Percentiles rank a stretch among this genome's conserved stretches.
phyloP scores from a whole-genome alignment of 2,329 filamentous ascomycete genomes.

The Calonectria pauciramosa region DNA sequence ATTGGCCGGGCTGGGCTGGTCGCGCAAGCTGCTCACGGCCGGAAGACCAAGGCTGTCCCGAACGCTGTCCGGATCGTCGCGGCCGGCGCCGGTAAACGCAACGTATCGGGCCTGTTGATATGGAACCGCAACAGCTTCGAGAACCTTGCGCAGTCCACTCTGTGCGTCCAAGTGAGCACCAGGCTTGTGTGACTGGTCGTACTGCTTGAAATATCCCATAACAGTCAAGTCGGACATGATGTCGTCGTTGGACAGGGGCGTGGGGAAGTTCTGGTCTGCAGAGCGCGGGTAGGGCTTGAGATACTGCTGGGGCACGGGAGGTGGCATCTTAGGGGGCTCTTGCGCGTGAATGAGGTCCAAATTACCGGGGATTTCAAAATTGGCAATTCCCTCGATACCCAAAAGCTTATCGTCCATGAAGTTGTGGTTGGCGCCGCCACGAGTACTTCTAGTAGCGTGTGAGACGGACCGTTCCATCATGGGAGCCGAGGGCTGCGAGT shows the following conservation, averaged over 20 bases:
- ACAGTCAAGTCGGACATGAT: slow-evolving; percentile 68
- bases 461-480: slow-evolving; percentile 75
- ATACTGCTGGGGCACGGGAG: slow-evolving; percentile 69
- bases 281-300: slow-evolving; percentile 69
- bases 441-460: slow-evolving; percentile 74
- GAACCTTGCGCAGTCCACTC: slow-evolving; percentile 66
- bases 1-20: slow-evolving; percentile 53
- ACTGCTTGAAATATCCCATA: slow-evolving; percentile 70
- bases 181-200: slow-evolving; percentile 65
- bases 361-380: slow-evolving; percentile 71
- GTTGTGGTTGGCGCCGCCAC: slow-evolving; percentile 66
- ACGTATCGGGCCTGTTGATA: slow-evolving; percentile 63
- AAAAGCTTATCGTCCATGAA: slow-evolving; percentile 70
- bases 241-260: slow-evolving; percentile 64
- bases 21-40: slow-evolving; percentile 57
- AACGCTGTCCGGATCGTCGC: slow-evolving; percentile 64
- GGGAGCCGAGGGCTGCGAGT: slow-evolving; percentile 63
- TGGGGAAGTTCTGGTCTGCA: slow-evolving; percentile 69
- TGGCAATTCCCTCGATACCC: slow-evolving; percentile 72
- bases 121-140: slow-evolving; percentile 67
- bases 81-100: slow-evolving; percentile 61
- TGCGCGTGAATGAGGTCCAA: slow-evolving; percentile 68
- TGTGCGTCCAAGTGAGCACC: slow-evolving; percentile 69
- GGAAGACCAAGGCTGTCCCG: slow-evolving; percentile 65
- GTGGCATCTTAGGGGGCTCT: slow-evolving; percentile 71